Percentiles rank a stretch among this genome's conserved stretches.
phyloP scores from a whole-genome alignment of 2,329 filamentous ascomycete species.

The Monosporascus sp. region DNA sequence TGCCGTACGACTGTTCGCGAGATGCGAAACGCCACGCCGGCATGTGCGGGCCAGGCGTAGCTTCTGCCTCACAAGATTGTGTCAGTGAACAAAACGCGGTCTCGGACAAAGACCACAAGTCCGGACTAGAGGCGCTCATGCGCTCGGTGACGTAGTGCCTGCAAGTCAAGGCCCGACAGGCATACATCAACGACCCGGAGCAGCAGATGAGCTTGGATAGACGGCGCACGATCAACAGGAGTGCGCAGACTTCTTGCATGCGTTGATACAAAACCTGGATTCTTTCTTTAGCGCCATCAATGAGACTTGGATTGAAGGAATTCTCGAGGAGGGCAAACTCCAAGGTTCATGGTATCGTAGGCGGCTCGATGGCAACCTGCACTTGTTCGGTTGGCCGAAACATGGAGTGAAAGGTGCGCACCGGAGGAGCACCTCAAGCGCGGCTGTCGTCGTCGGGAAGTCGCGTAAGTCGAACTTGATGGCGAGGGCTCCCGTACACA shows the following conservation, averaged over 20 bases:
- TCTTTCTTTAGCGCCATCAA: background rate
- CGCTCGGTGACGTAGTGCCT: background rate
- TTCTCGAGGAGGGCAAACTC: background rate
- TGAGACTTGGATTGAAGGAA: background rate
- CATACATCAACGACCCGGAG: background rate
- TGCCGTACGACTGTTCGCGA: background rate
- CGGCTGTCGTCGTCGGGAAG: no score
- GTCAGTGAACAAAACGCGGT: background rate
- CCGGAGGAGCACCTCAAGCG: no score
- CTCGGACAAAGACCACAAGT: background rate
- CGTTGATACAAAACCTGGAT: background rate
- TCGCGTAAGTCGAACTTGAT: background rate
- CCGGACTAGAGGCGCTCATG: background rate
- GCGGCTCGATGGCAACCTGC: background rate
- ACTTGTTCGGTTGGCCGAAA: background rate
- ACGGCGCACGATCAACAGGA: background rate
- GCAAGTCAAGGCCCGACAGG: background rate
- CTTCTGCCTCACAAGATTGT: background rate
- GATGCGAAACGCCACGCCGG: background rate
- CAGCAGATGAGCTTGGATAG: background rate
- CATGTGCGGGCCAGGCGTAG: background rate
- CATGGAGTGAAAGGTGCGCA: no score
- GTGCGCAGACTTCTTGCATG: background rate
- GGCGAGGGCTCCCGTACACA: background rate
- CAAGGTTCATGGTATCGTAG: background rate